phyloP scores from a whole-genome alignment of 2,329 filamentous ascomycete species.

The Westerdykella aurantiaca region DNA sequence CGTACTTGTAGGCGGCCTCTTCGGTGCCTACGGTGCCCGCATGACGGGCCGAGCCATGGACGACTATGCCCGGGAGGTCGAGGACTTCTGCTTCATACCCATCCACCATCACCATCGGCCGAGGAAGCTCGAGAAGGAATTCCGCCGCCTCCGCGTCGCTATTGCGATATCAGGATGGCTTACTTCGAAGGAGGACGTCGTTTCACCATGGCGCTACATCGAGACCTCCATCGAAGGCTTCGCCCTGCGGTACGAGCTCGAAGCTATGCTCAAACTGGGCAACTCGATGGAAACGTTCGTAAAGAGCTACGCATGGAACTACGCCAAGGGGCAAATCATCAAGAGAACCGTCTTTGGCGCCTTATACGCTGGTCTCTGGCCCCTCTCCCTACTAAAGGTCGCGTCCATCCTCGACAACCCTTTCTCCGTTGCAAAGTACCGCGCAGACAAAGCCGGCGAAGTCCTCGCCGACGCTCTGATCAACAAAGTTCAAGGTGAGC shows the following conservation, averaged over 20 bases:
- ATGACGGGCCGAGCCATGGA: conserved; percentile 86
- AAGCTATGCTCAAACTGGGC: conserved; percentile 71
- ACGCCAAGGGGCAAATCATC: conserved; percentile 69
- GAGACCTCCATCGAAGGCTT: conserved; percentile 72
- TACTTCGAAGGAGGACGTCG: conserved; percentile 63
- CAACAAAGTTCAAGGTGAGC: conserved; percentile 74
- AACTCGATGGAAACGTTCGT: conserved; percentile 71
- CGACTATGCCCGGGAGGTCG: conserved; percentile 75
- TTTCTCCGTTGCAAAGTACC: conserved; percentile 68
- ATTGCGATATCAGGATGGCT: conserved; percentile 82
- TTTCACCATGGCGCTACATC: conserved; percentile 71
- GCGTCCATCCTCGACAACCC: conserved; percentile 68
- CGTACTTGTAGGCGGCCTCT: conserved; percentile 74
- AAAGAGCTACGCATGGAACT: conserved; percentile 72
- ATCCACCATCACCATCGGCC: conserved; percentile 45
- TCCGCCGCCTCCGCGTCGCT: conserved; percentile 61
- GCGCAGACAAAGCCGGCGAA: conserved; percentile 73
- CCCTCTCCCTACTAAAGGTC: conserved; percentile 43
- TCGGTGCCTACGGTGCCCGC: conserved; percentile 82
- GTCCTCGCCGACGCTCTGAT: conserved; percentile 78
- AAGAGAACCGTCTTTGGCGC: conserved; percentile 51
- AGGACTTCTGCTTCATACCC: conserved; percentile 82
- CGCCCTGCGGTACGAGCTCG: conserved; percentile 75
- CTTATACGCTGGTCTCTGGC: conserved; percentile 46
- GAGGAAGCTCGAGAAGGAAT: conserved; percentile 47